Percentiles rank a stretch among this genome's conserved stretches.
phyloP scores from a whole-genome alignment of 2,329 filamentous ascomycete genomes.

The Alternaria viburni region DNA sequence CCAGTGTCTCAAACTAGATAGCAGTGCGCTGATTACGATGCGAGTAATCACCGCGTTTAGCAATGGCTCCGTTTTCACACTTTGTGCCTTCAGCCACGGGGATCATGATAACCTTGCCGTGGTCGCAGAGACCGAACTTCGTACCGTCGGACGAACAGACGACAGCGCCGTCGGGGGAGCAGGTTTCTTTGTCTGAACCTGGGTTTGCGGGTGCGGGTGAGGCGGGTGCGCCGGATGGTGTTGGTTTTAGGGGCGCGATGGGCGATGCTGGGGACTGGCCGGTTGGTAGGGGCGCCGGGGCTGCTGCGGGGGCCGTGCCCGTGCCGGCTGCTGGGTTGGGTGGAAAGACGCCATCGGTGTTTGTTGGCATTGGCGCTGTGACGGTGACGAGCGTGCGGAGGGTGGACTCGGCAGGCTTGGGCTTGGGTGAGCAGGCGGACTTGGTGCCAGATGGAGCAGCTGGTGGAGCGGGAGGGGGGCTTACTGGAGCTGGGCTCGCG shows the following conservation, averaged over 20 bases:
- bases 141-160: constrained; percentile 47
- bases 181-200: constrained; percentile 19
- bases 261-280: neutral
- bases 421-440: neutral
- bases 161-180: constrained; percentile 43
- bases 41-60: constrained; percentile 27
- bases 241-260: neutral
- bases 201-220: neutral
- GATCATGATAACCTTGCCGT: constrained; percentile 48
- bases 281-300: constrained; percentile 1
- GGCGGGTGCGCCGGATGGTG: neutral
- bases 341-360: neutral
- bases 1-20: neutral
- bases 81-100: constrained; percentile 52
- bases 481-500: neutral
- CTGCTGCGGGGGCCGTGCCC: neutral
- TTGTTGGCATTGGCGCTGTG: constrained; percentile 23
- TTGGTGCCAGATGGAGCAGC: constrained; percentile 5
- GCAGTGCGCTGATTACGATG: constrained; percentile 13
- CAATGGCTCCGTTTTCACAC: constrained; percentile 49
- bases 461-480: constrained; percentile 6
- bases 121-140: constrained; percentile 51
- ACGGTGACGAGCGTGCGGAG: constrained; percentile 33
- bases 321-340: neutral
- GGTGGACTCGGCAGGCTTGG: constrained; percentile 17